Percentiles rank a stretch among this genome's conserved stretches.
Evolutionary conservation across 169 alveolate genomes (phyloP).

Genomic region (Cryptosporidium ryanae): DNA sequence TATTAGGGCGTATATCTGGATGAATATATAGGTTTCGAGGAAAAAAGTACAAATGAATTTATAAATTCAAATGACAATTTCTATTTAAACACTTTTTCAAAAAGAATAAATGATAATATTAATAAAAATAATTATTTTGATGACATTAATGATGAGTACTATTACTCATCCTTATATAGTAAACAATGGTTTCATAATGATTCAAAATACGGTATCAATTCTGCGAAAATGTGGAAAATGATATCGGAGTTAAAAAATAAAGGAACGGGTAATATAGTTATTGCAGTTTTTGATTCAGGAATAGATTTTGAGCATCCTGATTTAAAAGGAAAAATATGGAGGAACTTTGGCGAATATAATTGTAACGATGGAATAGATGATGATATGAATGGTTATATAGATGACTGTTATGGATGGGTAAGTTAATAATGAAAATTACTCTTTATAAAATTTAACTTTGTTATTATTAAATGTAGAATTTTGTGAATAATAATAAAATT

Average conservation of each 20-base stretch:
- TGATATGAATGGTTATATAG: slow-evolving; percentile 81
- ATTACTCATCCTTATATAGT: slow-evolving; percentile 19
- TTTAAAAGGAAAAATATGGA: slow-evolving; percentile 79
- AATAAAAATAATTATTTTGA: not conserved
- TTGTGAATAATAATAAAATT: slow-evolving; percentile 78
- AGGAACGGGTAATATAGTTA: slow-evolving; percentile 56
- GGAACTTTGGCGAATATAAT: slow-evolving; percentile 80
- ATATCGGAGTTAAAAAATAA: slow-evolving; percentile 40
- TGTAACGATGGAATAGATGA: slow-evolving; percentile 79
- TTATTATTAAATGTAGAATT: slow-evolving; percentile 72
- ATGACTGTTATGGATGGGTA: slow-evolving; percentile 84
- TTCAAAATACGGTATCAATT: slow-evolving; percentile 47
- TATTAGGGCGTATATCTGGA: slow-evolving; percentile 49
- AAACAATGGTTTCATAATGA: slow-evolving; percentile 71
- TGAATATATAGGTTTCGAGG: slow-evolving; percentile 54
- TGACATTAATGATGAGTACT: not conserved
- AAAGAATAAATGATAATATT: not conserved
- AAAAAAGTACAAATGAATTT: not conserved
- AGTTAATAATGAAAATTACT: not conserved
- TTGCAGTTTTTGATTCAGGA: slow-evolving; percentile 83
- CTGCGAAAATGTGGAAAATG: slow-evolving; percentile 69
- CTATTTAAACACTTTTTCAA: slow-evolving; percentile 1
- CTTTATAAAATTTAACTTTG: not conserved
- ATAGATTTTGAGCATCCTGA: slow-evolving; percentile 82
- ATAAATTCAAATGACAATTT: slow-evolving; percentile 2